Base-by-base conservation (phyloP, 345 rosid species). In the Hirschfeldia incana region DNA sequence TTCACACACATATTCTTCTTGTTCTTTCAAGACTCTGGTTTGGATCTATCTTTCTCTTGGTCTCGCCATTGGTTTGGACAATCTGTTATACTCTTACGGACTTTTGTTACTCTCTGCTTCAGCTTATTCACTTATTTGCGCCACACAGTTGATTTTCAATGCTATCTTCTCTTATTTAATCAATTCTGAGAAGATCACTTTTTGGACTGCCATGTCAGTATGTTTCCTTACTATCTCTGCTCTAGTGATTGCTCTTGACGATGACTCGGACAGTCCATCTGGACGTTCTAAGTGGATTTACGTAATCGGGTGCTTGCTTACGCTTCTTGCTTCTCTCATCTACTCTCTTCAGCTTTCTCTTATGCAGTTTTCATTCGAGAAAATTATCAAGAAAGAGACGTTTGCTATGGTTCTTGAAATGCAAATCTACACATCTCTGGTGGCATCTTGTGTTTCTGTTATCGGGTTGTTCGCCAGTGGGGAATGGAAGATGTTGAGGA, bases 301-400 rank as follows among this genome's bases (percentile, higher is more conserved):
- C 76, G 55, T 85, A 13, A 42, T 86, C 0, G 95, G 65, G 21
- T 91, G 87, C 81, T 60, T 90, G 2, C 80, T 80, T 73, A 87
- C 95, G 1, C 67, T 92, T 17, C 78, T 74, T 15, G 98, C 95
- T 34, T 92, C 97, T 0, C 90, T 92, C 8, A 10, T 92, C 9
- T 94, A 92, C 84, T 88, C 97, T 69, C 97, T 92, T 58, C 36
- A 88, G 80, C 94, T 92, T 34, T 94, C 97, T 42, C 90, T 91
- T 16, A 88, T 90, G 91, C 97, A 94, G 79, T 82, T 83, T 58
- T 77, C 91, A 33, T 94, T 94, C 75, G 87, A 89, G 79, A 91
- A 87, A 79, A 72, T 94, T 59, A 16, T 81, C 57, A 81, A 71
- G 34, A 76, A 15, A 8, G 83, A 76, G 51, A 70, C 83, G 0